phyloP scores from a whole-genome alignment of 2,329 filamentous ascomycete genomes.

The Coniochaeta prunicola region DNA sequence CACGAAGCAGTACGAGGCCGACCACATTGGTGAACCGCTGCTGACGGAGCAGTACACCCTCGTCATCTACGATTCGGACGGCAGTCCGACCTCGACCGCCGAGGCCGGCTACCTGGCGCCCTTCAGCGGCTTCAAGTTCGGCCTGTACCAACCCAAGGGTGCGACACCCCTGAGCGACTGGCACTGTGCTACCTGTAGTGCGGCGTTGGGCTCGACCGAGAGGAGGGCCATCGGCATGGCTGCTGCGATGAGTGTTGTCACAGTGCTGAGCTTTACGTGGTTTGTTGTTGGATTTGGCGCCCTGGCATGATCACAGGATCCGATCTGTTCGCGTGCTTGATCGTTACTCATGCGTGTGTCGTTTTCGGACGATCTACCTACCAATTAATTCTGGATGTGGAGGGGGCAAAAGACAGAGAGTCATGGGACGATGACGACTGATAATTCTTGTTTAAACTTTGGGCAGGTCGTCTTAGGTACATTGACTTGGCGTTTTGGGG shows the following conservation, averaged over 20 bases:
- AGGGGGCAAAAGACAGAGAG: neutral
- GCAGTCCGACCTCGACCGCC: conserved; percentile 38
- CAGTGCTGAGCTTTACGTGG: conserved; percentile 56
- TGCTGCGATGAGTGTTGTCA: conserved; percentile 46
- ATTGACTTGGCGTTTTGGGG: neutral
- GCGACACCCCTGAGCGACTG: conserved; percentile 47
- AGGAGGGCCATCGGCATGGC: conserved; percentile 41
- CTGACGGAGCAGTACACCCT: conserved; percentile 52
- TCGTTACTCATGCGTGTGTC: neutral
- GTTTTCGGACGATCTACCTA: neutral
- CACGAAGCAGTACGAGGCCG: conserved; percentile 41
- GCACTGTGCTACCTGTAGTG: conserved; percentile 51
- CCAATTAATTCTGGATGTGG: neutral
- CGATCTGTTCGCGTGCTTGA: neutral
- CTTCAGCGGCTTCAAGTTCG: conserved; percentile 44
- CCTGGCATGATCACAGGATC: conserved; percentile 12
- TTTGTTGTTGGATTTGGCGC: conserved; percentile 45
- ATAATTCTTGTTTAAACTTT: neutral
- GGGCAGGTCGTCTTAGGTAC: neutral
- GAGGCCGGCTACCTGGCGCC: conserved; percentile 48
- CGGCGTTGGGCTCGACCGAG: conserved; percentile 38
- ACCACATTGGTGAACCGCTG: conserved; percentile 37
- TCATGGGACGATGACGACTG: neutral
- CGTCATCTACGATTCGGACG: conserved; percentile 53
- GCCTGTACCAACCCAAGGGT: conserved; percentile 45